phyloP scores from a whole-genome alignment of 345 rosid species.

The Dimocarpus longan region DNA sequence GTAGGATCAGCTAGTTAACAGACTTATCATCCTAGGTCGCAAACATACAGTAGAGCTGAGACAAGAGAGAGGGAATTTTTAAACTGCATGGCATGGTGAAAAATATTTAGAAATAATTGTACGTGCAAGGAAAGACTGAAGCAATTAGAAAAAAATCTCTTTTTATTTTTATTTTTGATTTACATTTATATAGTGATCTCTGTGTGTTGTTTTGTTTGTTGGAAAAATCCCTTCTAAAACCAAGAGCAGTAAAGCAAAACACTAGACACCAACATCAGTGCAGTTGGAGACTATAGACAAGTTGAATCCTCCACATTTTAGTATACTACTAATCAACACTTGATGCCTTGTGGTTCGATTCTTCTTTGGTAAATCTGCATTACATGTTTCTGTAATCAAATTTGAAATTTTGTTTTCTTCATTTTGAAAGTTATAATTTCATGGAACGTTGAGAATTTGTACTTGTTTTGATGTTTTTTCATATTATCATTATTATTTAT shows the following conservation, averaged over 20 bases:
- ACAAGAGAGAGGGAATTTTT: background rate
- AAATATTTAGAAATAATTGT: background rate
- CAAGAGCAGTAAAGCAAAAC: constrained; percentile 35
- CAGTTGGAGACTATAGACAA: background rate
- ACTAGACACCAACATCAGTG: constrained; percentile 2
- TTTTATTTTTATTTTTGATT: background rate
- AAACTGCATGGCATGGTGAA: background rate
- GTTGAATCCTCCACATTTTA: background rate
- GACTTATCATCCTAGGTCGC: too few relatives aligned
- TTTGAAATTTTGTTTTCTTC: background rate
- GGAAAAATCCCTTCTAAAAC: constrained; percentile 47
- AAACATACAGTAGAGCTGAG: background rate
- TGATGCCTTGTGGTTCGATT: background rate
- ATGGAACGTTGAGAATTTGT: background rate
- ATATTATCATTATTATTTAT: too few relatives aligned
- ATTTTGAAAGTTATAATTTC: constrained; percentile 4
- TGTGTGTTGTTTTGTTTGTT: background rate
- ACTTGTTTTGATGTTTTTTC: too few relatives aligned
- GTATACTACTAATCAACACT: background rate
- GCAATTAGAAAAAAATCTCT: background rate
- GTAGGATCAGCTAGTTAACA: too few relatives aligned
- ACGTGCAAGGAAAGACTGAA: background rate
- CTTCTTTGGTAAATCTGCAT: background rate
- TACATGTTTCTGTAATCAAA: background rate
- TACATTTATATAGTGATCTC: background rate